These are phyloP conservation scores for Pseudogymnoascus verrucosus DNA, from an alignment of 2,329 filamentous ascomycete species.

Conservation along the genomic window DNA sequence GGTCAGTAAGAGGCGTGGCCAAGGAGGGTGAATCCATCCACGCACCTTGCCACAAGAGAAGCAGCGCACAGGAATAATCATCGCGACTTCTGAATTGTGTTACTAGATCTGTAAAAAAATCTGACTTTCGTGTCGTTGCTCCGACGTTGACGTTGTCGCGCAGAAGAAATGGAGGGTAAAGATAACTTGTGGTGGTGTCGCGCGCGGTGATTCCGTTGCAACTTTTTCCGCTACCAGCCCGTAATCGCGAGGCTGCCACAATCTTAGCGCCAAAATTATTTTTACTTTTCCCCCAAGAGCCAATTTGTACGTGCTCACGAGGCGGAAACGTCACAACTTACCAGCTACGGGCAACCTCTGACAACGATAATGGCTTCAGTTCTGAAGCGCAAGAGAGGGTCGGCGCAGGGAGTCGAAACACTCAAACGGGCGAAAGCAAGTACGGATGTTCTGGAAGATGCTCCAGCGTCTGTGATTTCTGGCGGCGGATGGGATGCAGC, in stretches of 20 bases:
- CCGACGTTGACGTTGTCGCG: neutral
- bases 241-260: constrained; percentile 10
- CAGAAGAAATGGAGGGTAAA: neutral
- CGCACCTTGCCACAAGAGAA: constrained; percentile 97
- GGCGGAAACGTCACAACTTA: constrained; percentile 6
- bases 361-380: constrained; percentile 27
- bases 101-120: constrained; percentile 4
- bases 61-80: constrained; percentile 98
- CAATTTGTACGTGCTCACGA: constrained; percentile 9
- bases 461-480: neutral
- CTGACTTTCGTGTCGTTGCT: constrained; percentile 6
- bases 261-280: constrained; percentile 13
- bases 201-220: constrained; percentile 4
- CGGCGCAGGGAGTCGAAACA: constrained; percentile 22
- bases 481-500: constrained; percentile 21
- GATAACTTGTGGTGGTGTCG: neutral
- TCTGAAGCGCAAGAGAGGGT: constrained; percentile 30
- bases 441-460: constrained; percentile 15
- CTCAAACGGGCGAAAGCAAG: constrained; percentile 24
- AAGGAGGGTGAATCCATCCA: constrained; percentile 9
- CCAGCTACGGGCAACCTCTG: constrained; percentile 18
- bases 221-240: constrained; percentile 6
- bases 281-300: constrained; percentile 4
- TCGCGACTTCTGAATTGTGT: constrained; percentile 39
- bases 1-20: neutral